phyloP scores from a whole-genome alignment of 805 yeast species.

The Pichia deserticola region DNA sequence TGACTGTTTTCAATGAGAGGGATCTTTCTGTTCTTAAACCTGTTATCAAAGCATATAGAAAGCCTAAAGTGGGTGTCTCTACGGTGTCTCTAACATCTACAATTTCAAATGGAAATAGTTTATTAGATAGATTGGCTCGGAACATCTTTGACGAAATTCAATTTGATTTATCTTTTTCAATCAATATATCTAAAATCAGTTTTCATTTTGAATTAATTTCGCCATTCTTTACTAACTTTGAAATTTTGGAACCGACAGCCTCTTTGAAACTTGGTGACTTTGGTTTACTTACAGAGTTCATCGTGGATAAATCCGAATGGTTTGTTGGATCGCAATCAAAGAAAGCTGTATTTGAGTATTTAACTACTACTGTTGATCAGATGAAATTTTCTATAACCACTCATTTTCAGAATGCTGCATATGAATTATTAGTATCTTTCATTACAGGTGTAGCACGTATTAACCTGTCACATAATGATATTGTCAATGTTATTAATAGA shows the following conservation, averaged over 20 bases:
- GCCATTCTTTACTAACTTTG: conserved; percentile 10
- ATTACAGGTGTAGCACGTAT: conserved; percentile 6
- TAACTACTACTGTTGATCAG: conserved; percentile 7
- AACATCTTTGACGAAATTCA: conserved; percentile 1
- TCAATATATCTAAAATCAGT: not conserved
- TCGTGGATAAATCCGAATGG: not conserved
- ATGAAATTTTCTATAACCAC: not conserved
- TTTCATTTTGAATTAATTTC: conserved; percentile 9
- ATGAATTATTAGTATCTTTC: not conserved
- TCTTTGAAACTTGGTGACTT: conserved; percentile 1
- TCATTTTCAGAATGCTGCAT: not conserved
- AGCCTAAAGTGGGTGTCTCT: not conserved
- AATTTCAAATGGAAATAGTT: not conserved
- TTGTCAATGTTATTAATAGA: conserved; percentile 4
- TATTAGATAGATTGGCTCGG: not conserved
- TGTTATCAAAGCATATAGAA: conserved; percentile 7
- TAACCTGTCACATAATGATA: conserved; percentile 10
- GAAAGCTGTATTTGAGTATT: conserved; percentile 1
- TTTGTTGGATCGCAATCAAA: conserved; percentile 8
- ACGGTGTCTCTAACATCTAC: not conserved
- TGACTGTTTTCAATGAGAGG: conserved; percentile 16
- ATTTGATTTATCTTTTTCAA: not conserved
- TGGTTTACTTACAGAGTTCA: conserved; percentile 6
- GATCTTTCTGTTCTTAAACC: conserved; percentile 21
- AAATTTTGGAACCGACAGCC: conserved; percentile 5